Conservation (phyloP, 495 filamentous ascomycete species). For the Hypoxylon fragiforme region DNA sequence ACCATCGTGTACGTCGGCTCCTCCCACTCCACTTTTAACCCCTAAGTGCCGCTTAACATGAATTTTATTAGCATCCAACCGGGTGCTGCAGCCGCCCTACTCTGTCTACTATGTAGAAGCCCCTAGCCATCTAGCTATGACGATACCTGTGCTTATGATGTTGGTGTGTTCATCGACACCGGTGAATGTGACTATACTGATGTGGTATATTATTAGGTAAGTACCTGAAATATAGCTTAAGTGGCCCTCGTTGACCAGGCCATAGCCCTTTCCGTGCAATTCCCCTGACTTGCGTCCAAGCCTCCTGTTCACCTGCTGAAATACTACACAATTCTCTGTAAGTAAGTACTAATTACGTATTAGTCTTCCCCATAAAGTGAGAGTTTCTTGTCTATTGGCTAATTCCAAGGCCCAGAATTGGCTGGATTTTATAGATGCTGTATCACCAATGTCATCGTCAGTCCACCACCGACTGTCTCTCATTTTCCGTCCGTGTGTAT, state of each 20-base stretch:
- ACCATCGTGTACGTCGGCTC: slow-evolving; percentile 18
- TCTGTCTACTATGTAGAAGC: slow-evolving; percentile 2
- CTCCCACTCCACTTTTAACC: slow-evolving; percentile 16
- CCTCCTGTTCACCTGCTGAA: slow-evolving; percentile 9
- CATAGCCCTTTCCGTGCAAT: slow-evolving; percentile 7
- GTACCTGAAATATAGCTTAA: slow-evolving; percentile 15
- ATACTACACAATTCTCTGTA: slow-evolving; percentile 8
- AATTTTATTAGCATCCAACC: slow-evolving; percentile 18
- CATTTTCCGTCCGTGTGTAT: no score
- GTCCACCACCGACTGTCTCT: slow-evolving; percentile 4
- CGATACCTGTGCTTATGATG: slow-evolving; percentile 18
- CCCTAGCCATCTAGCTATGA: slow-evolving; percentile 7
- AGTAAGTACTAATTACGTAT: slow-evolving; percentile 2
- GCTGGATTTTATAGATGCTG: slow-evolving; percentile 7
- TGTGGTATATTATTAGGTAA: slow-evolving; percentile 16
- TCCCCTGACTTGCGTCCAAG: slow-evolving; percentile 12
- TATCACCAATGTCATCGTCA: slow-evolving; percentile 29
- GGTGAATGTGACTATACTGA: slow-evolving; percentile 23
- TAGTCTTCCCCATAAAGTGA: neutral
- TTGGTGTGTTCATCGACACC: slow-evolving; percentile 17
- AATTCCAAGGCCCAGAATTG: slow-evolving; percentile 12
- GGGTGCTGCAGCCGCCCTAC: slow-evolving; percentile 12
- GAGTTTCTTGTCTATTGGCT: slow-evolving; percentile 11
- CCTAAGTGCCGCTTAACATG: slow-evolving; percentile 5
- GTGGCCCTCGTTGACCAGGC: slow-evolving; percentile 8